Evolutionary conservation across 345 rosid species (phyloP).

Genomic region (Ricinus communis): DNA sequence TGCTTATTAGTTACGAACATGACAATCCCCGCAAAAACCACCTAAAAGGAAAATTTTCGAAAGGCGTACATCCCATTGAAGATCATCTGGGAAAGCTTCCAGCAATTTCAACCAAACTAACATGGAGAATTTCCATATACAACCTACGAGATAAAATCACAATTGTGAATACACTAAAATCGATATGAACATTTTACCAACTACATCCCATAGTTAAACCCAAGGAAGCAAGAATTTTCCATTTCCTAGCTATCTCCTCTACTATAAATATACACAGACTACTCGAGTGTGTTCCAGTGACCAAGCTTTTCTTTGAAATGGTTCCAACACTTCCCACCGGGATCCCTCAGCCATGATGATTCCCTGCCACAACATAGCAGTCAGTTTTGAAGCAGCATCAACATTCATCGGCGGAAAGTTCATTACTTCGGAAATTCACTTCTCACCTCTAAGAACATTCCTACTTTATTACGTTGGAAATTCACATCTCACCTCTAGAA

Average conservation of each 20-base stretch:
- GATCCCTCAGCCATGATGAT: slow-evolving; percentile 42
- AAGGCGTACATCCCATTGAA: background rate
- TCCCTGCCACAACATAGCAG: slow-evolving; percentile 50
- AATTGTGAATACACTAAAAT: slow-evolving; percentile 24
- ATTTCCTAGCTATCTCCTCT: slow-evolving; percentile 37
- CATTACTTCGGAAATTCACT: background rate
- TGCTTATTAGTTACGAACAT: slow-evolving; percentile 3
- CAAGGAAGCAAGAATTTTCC: slow-evolving; percentile 41
- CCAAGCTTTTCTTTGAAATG: slow-evolving; percentile 15
- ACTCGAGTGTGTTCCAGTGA: slow-evolving; percentile 24
- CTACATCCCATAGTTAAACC: slow-evolving; percentile 35
- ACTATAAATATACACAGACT: slow-evolving; percentile 49
- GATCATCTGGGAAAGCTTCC: slow-evolving; percentile 21
- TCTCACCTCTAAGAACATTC: slow-evolving; percentile 27
- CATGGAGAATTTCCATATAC: slow-evolving; percentile 41
- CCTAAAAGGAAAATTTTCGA: background rate
- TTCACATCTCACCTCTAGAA: slow-evolving; percentile 26
- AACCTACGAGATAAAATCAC: slow-evolving; percentile 37
- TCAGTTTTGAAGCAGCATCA: slow-evolving; percentile 11
- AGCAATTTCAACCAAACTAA: slow-evolving; percentile 38
- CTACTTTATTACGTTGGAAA: slow-evolving; percentile 28
- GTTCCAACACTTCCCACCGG: slow-evolving; percentile 11
- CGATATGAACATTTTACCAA: slow-evolving; percentile 46
- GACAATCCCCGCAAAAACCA: background rate
- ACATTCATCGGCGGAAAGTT: background rate